phyloP scores from a whole-genome alignment of 495 filamentous ascomycete species.

The Podospora pseudopauciseta region DNA sequence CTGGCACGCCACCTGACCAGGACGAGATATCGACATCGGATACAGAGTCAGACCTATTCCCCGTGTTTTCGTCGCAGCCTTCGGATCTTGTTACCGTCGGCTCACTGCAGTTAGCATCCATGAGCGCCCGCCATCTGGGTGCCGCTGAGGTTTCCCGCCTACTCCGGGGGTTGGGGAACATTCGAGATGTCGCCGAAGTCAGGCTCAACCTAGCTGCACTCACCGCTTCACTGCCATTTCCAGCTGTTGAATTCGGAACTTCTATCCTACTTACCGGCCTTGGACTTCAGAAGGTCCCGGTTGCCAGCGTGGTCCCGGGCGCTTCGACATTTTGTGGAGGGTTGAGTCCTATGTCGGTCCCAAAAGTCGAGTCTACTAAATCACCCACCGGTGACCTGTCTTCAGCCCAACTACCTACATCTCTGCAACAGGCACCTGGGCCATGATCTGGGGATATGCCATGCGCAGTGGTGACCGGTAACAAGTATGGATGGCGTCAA shows the following conservation, averaged over 20 bases:
- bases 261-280: conserved; percentile 12
- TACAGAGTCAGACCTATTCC: conserved; percentile 14
- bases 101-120: conserved; percentile 27
- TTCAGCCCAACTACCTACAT: neutral
- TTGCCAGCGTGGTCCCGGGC: neutral
- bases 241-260: conserved; percentile 9
- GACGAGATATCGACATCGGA: conserved; percentile 10
- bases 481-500: neutral
- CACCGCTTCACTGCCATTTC: conserved; percentile 10
- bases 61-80: conserved; percentile 24
- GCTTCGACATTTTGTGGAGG: neutral
- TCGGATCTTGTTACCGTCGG: conserved; percentile 30
- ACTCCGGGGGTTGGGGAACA: conserved; percentile 15
- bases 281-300: conserved; percentile 9
- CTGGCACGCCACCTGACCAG: conserved; percentile 11
- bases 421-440: neutral
- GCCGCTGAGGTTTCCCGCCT: conserved; percentile 23
- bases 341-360: neutral
- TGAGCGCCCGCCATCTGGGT: conserved; percentile 24
- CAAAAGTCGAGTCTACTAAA: neutral
- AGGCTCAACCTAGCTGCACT: conserved; percentile 6
- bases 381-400: neutral
- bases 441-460: neutral
- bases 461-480: neutral
- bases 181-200: conserved; percentile 8